Base-by-base conservation (phyloP, 2,329 filamentous ascomycete genomes). In the Talaromyces sp. region DNA sequence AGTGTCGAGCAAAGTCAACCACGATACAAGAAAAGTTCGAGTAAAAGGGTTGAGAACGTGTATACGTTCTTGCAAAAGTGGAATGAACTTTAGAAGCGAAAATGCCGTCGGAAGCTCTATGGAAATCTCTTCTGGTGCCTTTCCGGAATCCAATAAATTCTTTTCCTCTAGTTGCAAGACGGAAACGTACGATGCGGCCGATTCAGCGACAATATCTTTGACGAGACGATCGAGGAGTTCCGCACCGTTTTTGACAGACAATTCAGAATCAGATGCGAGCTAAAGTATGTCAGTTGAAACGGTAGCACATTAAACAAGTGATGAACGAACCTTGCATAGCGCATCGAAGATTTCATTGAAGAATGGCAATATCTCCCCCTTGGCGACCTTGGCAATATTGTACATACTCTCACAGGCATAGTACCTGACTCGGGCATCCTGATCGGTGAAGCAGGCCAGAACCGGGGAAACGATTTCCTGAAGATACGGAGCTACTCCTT, bases 371-470 rank as follows among this genome's bases (percentile, higher is more conserved):
- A 99, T 95, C 77, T 99, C 95, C 41, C 96, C 95, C 77, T 99
- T 99, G 63, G 93, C 95, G 54, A 99, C 95, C 78, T 99, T 99
- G 71, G 95, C 93, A 72, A 99, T 99, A 77, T 99, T 99, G 79
- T 99, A 99, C 95, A 99, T 99, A 75, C 93, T 96, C 80, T 99
- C 95, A 78, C 95, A 99, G 26, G 95, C 95, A 78, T 99, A 99
- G 76, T 99, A 99, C 65, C 95, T 86, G 32, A 98, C 95, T 61
- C 95, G 86, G 29, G 95, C 93, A 88, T 99, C 95, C 80, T 98
- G 95, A 68, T 99, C 96, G 61, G 90, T 91, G 77, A 99, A 99
- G 80, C 96, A 99, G 57, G 95, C 95, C 52, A 99, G 84, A 5
- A 99, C 95, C 3, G 96, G 96, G 52, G 93, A 93, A 0, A 99